Conservation (phyloP, 768 basidiomycete species). For the Podaxis mareebaensis region DNA sequence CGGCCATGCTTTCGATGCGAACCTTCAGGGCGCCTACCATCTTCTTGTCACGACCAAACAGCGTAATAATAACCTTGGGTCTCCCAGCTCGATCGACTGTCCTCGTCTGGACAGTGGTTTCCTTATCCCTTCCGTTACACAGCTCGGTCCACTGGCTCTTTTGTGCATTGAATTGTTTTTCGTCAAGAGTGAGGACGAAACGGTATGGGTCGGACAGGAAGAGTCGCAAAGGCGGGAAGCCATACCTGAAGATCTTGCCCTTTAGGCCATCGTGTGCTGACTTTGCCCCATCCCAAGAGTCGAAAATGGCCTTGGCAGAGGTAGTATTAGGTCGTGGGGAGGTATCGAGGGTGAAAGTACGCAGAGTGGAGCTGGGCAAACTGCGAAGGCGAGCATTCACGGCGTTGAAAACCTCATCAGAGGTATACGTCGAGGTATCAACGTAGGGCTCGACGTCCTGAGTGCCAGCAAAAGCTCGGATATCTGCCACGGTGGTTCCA, state of each 20-base stretch:
- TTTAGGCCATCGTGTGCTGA: conserved; percentile 36
- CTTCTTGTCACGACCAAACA: conserved; percentile 54
- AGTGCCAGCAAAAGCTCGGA: conserved; percentile 6
- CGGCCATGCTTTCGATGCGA: conserved; percentile 53
- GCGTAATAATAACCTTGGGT: conserved; percentile 36
- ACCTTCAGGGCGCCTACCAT: conserved; percentile 60
- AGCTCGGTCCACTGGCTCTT: conserved; percentile 49
- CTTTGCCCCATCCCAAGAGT: conserved; percentile 49
- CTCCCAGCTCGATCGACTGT: conserved; percentile 28
- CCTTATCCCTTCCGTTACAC: conserved; percentile 32
- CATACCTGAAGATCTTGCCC: conserved; percentile 28
- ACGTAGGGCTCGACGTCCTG: background rate
- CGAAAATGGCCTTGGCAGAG: conserved; percentile 45
- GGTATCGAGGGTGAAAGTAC: conserved; percentile 12
- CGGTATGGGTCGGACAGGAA: conserved; percentile 49
- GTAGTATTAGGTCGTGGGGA: background rate
- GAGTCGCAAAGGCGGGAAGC: conserved; percentile 35
- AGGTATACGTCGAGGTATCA: background rate
- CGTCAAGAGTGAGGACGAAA: conserved; percentile 50
- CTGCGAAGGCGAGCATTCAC: conserved; percentile 7
- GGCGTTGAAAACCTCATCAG: conserved; percentile 10
- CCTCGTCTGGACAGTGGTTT: conserved; percentile 24
- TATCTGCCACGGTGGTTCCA: background rate
- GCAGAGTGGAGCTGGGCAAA: background rate
- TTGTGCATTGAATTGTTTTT: conserved; percentile 53